Conservation (phyloP, 1,139 yeast genomes). For the Saccharomyces hybrid region DNA sequence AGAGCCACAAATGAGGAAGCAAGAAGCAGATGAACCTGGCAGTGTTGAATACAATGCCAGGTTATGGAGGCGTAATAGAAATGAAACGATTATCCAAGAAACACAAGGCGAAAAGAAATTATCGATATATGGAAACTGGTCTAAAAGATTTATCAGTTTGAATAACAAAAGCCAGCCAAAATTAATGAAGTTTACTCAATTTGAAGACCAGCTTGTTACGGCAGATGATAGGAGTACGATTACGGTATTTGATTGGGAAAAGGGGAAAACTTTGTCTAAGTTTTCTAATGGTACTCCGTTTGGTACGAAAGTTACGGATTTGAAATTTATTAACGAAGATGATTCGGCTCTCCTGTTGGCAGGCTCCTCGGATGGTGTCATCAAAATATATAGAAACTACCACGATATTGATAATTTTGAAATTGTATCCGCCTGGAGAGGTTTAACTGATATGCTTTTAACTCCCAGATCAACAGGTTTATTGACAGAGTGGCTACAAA, state of each 20-base stretch:
- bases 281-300: constrained; percentile 81
- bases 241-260: constrained; percentile 85
- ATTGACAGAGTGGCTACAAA: constrained; percentile 94
- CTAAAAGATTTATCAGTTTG: constrained; percentile 47
- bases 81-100: constrained; percentile 75
- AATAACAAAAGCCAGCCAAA: constrained; percentile 78
- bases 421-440: constrained; percentile 86
- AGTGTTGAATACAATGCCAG: constrained; percentile 77
- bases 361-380: constrained; percentile 93
- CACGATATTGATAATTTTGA: constrained; percentile 50
- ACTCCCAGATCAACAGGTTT: constrained; percentile 81
- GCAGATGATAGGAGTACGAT: constrained; percentile 81
- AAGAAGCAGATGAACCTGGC: constrained; percentile 89
- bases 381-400: constrained; percentile 75
- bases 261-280: constrained; percentile 46
- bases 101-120: constrained; percentile 86
- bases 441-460: constrained; percentile 71
- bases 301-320: constrained; percentile 82
- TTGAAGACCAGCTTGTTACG: constrained; percentile 74
- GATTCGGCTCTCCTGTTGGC: constrained; percentile 77
- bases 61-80: constrained; percentile 84
- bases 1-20: constrained; percentile 88
- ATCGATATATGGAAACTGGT: constrained; percentile 85
- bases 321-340: constrained; percentile 84
- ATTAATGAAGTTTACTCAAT: constrained; percentile 74